Conservation (phyloP, 495 filamentous ascomycete genomes). For the Xylaria sp. region DNA sequence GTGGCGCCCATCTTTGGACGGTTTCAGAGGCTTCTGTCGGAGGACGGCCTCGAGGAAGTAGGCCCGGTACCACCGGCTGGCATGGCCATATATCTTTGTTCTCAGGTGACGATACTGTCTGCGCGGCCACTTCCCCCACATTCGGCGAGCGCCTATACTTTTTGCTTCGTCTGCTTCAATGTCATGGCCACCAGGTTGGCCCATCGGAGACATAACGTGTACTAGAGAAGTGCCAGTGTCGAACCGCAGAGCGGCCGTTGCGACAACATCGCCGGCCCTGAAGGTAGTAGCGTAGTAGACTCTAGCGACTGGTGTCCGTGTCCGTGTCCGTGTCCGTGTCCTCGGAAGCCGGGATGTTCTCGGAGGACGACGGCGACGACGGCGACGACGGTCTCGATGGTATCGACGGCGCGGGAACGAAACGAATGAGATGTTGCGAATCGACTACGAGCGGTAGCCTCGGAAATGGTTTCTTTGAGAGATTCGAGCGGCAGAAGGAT, state of each 20-base stretch:
- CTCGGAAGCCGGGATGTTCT: background rate
- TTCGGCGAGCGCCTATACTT: background rate
- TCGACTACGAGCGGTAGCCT: background rate
- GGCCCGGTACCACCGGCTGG: conserved; percentile 41
- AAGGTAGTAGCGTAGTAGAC: background rate
- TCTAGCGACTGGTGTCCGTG: no score
- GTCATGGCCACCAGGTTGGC: conserved; percentile 32
- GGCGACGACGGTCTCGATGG: background rate
- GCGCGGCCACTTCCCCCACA: conserved; percentile 8
- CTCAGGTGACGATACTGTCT: conserved; percentile 13
- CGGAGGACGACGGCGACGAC: background rate
- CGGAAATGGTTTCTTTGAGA: background rate
- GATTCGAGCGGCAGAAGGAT: background rate
- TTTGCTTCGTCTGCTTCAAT: conserved; percentile 28
- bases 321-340: no score
- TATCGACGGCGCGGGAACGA: background rate
- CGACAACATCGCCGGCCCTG: conserved; percentile 20
- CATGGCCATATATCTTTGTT: conserved; percentile 28
- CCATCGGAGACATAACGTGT: conserved; percentile 29
- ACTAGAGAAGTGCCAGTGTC: background rate
- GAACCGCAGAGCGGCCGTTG: conserved; percentile 23
- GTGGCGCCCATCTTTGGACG: conserved; percentile 62
- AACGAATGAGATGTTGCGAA: background rate
- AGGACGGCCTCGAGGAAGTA: conserved; percentile 47
- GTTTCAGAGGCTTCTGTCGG: conserved; percentile 45